These are phyloP conservation scores for Phyllosticta paracitricarpa DNA, from an alignment of 2,329 filamentous ascomycete species.

Conservation along the genomic window DNA sequence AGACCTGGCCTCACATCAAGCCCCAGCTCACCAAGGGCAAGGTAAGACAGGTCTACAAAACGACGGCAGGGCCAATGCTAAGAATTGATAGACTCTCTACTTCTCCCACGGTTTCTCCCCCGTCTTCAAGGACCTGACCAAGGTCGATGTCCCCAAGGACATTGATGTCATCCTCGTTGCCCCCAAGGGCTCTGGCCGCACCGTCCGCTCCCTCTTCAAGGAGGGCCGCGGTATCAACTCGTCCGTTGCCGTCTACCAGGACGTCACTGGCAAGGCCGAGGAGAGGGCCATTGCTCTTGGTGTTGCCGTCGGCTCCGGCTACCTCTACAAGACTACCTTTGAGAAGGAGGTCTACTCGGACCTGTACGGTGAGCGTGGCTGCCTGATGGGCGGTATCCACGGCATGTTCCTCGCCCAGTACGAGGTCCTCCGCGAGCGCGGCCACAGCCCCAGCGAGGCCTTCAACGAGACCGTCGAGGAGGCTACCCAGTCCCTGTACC, in stretches of 20 bases:
- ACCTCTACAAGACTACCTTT: slow-evolving; percentile 99
- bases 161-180: slow-evolving; percentile 99
- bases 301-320: slow-evolving; percentile 92
- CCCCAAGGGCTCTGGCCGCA: slow-evolving; percentile 97
- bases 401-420: slow-evolving; percentile 99
- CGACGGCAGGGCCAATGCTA: neutral
- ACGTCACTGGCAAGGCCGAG: slow-evolving; percentile 94
- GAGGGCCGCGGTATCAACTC: slow-evolving; percentile 99
- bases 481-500: slow-evolving; percentile 96
- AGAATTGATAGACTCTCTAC: slow-evolving; percentile 72
- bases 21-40: slow-evolving; percentile 98
- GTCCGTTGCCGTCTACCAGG: slow-evolving; percentile 95
- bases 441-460: slow-evolving; percentile 93
- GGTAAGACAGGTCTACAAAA: slow-evolving; percentile 43
- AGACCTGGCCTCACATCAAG: slow-evolving; percentile 98
- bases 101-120: slow-evolving; percentile 99
- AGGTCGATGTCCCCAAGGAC: slow-evolving; percentile 90
- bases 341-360: slow-evolving; percentile 99
- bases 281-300: slow-evolving; percentile 96
- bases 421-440: slow-evolving; percentile 97
- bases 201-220: slow-evolving; percentile 95
- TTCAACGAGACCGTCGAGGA: slow-evolving; percentile 99
- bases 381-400: slow-evolving; percentile 99
- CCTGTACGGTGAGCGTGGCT: slow-evolving; percentile 98
- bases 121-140: slow-evolving; percentile 99